Base-by-base conservation (phyloP, 805 yeast species). In the Zygosaccharomyces rouxii region DNA sequence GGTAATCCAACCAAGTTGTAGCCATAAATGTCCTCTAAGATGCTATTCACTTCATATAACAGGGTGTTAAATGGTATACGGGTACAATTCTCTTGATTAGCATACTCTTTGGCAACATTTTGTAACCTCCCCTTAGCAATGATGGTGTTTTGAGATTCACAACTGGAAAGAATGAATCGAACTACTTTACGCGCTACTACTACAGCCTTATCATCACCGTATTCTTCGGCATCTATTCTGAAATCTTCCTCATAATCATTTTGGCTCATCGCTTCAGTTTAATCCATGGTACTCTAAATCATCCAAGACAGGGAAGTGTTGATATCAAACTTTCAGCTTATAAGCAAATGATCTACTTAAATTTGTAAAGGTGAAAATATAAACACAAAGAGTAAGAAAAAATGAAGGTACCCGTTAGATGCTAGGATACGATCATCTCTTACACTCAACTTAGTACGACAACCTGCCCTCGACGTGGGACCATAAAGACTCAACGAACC, bases 401-500 rank as follows among this genome's bases (percentile, higher is more conserved):
- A 39, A 39, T 26, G 16, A 26, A 26, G 6, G 28, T 38, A 4
- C 6, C 11, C 18, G 22, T 26, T 9, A 11, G 9, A n/a, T 4
- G 7, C n/a, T 11, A 30, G 13, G 5, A 14, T 9, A 11, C 11
- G 10, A 14, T 33, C 11, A 1, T 7, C 14, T 14, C 10, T 10
- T n/a, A 19, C 19, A 14, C 35, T n/a, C 28, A 4, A 9, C 23
- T 50, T 44, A 66, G 46, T 78, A 78, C 42, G 67, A 65, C 43
- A 78, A 63, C 28, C 65, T 65, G 31, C 81, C 83, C 33, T 69
- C 62, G 29, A 76, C 66, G 46, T 76, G 75, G 9, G 66, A 52
- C 82, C 83, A 78, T 58, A 79, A 78, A 10, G 69, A 74, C 46
- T 74, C 63, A 11, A 77, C 66, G 49, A 72, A 79, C 49, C 67